Conservation (phyloP, 2,329 filamentous ascomycete genomes). For the Aspergillus luchuensis region DNA sequence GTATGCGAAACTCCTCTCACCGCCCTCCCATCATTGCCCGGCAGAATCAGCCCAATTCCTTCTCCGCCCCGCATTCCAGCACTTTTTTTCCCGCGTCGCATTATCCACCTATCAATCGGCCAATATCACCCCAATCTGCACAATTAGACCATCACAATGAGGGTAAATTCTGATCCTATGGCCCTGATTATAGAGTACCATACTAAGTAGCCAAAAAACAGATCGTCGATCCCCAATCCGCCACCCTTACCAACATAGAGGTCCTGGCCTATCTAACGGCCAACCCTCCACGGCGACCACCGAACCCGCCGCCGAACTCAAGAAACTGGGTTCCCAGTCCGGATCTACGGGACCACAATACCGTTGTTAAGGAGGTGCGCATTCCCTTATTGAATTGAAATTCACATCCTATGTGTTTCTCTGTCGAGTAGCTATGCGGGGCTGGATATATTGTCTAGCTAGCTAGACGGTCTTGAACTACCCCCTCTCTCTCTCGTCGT, state of each 20-base stretch:
- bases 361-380: constrained; percentile 49
- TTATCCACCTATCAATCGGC: not conserved
- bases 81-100: constrained; percentile 8
- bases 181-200: not conserved
- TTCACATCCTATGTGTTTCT: not conserved
- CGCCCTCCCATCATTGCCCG: not conserved
- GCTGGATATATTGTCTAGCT: not conserved
- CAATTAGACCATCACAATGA: constrained; percentile 21
- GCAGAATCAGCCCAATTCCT: not conserved
- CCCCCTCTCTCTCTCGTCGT: too few relatives aligned
- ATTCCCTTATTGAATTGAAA: too few relatives aligned
- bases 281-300: constrained; percentile 45
- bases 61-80: constrained; percentile 15
- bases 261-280: constrained; percentile 45
- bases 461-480: not conserved
- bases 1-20: not conserved
- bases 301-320: constrained; percentile 41
- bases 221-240: constrained; percentile 49
- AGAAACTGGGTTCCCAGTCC: constrained; percentile 44
- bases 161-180: constrained; percentile 18
- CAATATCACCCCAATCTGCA: not conserved
- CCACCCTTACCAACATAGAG: constrained; percentile 48
- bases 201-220: constrained; percentile 17
- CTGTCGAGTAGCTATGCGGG: not conserved
- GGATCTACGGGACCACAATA: constrained; percentile 49